A percentile compares a stretch with the other conserved stretches of the same genome.
Evolutionary conservation across 164 flowering plant genomes (phyloP).

Genomic region (Tetracentron sinense): DNA sequence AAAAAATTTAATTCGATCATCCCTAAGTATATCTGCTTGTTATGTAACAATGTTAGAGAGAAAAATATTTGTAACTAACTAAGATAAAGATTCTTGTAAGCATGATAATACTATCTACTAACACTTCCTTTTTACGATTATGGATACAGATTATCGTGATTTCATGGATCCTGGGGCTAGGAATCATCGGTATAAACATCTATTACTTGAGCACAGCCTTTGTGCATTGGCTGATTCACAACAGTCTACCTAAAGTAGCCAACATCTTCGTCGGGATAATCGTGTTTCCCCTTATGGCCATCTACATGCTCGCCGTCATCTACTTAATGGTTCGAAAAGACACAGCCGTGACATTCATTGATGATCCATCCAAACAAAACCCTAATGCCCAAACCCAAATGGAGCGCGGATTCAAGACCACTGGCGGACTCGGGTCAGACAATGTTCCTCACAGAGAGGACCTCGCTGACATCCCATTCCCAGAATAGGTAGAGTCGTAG

Average conservation of each 20-base stretch:
- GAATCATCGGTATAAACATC: slow-evolving; percentile 75
- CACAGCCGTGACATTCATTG: slow-evolving; percentile 51
- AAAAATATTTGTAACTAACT: too few species aligned
- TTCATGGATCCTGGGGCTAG: slow-evolving; percentile 68
- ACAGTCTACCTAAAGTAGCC: slow-evolving; percentile 49
- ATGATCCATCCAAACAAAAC: slow-evolving; percentile 32
- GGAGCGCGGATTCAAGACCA: slow-evolving; percentile 36
- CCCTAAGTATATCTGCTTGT: too few species aligned
- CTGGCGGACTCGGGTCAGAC: slow-evolving; percentile 8
- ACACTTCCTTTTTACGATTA: too few species aligned
- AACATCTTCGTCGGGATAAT: slow-evolving; percentile 69
- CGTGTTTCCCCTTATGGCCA: slow-evolving; percentile 76
- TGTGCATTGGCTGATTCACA: slow-evolving; percentile 69
- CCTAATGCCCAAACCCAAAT: slow-evolving; percentile 28
- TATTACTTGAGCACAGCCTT: slow-evolving; percentile 73
- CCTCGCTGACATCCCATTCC: slow-evolving; percentile 62
- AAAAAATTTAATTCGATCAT: too few species aligned
- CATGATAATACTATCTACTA: too few species aligned
- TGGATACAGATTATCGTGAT: slow-evolving; percentile 57
- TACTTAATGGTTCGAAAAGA: slow-evolving; percentile 75
- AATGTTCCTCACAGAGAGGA: slow-evolving; percentile 56
- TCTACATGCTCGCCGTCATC: slow-evolving; percentile 52
- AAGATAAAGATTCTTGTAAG: too few species aligned
- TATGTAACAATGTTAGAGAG: too few species aligned
- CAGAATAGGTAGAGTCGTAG: slow-evolving; percentile 22